These are phyloP conservation scores for Agarophyton chilense DNA, from an alignment of 23 red algal species.

Conservation along the genomic window DNA sequence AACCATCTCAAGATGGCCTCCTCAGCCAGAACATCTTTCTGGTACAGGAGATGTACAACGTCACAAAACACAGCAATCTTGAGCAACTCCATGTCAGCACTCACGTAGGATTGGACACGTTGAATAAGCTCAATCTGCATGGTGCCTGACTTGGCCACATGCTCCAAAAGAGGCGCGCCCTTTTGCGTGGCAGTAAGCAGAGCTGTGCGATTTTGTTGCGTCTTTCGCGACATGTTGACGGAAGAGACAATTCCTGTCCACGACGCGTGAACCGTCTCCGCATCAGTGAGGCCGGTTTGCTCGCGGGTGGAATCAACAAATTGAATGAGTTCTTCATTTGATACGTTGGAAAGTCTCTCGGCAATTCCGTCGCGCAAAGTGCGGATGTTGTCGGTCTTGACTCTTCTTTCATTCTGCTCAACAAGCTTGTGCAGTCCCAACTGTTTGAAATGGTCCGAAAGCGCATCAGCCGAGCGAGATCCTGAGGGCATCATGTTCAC, in stretches of 20 bases:
- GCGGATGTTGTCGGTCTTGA: slow-evolving; percentile 73
- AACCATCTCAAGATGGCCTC: slow-evolving; percentile 86
- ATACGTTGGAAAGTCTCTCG: slow-evolving; percentile 33
- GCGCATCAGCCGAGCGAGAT: slow-evolving; percentile 64
- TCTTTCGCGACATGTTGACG: slow-evolving; percentile 73
- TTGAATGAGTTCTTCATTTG: slow-evolving; percentile 43
- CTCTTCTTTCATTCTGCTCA: slow-evolving; percentile 75
- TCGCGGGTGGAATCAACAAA: slow-evolving; percentile 45
- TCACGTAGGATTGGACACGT: slow-evolving; percentile 71
- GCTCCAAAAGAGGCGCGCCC: slow-evolving; percentile 52
- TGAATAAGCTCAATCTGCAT: slow-evolving; percentile 73
- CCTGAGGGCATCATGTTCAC: slow-evolving; percentile 79
- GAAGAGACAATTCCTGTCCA: slow-evolving; percentile 70
- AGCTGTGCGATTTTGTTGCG: slow-evolving; percentile 73
- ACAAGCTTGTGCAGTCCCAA: slow-evolving; percentile 83
- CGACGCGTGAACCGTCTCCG: slow-evolving; percentile 46
- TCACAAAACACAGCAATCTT: slow-evolving; percentile 81
- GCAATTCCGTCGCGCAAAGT: slow-evolving; percentile 60
- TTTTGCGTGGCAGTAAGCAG: slow-evolving; percentile 63
- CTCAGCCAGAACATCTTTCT: slow-evolving; percentile 79
- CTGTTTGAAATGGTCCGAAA: slow-evolving; percentile 64
- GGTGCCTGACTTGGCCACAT: slow-evolving; percentile 51
- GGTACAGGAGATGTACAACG: slow-evolving; percentile 73
- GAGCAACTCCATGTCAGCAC: slow-evolving; percentile 83
- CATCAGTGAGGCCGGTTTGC: slow-evolving; percentile 61